These are phyloP conservation scores for Colletotrichum cuscutae DNA, from an alignment of 2,329 filamentous ascomycete genomes.

Conservation along the genomic window DNA sequence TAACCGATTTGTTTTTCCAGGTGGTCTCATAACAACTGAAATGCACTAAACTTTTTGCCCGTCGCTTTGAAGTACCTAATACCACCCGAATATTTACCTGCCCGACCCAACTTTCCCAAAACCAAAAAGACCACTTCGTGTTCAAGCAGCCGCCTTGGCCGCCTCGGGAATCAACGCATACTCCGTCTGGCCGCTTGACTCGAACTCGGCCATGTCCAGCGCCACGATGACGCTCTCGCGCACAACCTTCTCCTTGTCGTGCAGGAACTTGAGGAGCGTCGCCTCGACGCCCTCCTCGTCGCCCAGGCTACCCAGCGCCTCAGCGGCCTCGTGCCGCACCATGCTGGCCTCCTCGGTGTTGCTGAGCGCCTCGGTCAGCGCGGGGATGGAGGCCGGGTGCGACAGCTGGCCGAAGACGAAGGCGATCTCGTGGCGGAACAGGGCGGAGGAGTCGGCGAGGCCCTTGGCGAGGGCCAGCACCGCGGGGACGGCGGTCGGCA, in stretches of 20 bases:
- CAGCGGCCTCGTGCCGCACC: slow-evolving; percentile 97
- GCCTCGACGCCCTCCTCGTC: slow-evolving; percentile 95
- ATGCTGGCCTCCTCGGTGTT: slow-evolving; percentile 88
- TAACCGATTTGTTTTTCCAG: slow-evolving; percentile 45
- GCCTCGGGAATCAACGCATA: slow-evolving; percentile 89
- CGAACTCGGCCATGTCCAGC: slow-evolving; percentile 97
- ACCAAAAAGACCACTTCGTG: slow-evolving; percentile 25
- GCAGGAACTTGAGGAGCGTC: slow-evolving; percentile 81
- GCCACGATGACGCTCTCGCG: slow-evolving; percentile 95
- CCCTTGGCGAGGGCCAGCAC: slow-evolving; percentile 87
- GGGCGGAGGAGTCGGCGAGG: slow-evolving; percentile 84
- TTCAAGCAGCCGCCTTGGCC: slow-evolving; percentile 52
- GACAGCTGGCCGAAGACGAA: slow-evolving; percentile 98
- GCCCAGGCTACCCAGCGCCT: slow-evolving; percentile 92
- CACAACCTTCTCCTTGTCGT: slow-evolving; percentile 93
- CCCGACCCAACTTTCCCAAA: slow-evolving; percentile 23
- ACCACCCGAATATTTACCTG: slow-evolving; percentile 34
- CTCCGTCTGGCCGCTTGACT: slow-evolving; percentile 87
- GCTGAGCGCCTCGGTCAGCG: slow-evolving; percentile 81
- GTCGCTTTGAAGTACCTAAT: slow-evolving; percentile 32
- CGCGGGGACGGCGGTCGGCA: slow-evolving; percentile 89
- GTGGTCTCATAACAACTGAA: slow-evolving; percentile 71
- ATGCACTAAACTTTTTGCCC: slow-evolving; percentile 34
- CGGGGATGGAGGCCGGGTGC: slow-evolving; percentile 96
- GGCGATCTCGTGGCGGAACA: slow-evolving; percentile 97